These are phyloP conservation scores for Fennellomyces sp. DNA, from an alignment of 371 early-diverging fungal species.

Conservation along the genomic window DNA sequence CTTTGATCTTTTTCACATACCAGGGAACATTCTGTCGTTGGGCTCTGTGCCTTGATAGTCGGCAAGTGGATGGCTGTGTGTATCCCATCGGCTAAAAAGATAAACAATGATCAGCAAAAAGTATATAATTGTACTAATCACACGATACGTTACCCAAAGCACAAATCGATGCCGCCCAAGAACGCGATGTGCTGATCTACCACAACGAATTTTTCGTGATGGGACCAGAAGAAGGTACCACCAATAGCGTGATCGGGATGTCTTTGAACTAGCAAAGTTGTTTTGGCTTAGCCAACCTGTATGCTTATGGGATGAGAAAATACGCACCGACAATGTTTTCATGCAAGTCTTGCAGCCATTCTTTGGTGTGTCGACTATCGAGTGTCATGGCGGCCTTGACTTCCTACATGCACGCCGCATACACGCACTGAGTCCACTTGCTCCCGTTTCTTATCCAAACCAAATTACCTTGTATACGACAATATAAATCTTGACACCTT, in stretches of 20 bases:
- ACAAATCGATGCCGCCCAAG: slow-evolving; percentile 92
- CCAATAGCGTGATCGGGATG: slow-evolving; percentile 79
- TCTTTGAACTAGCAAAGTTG: slow-evolving; percentile 64
- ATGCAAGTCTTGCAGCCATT: slow-evolving; percentile 72
- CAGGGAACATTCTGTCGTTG: slow-evolving; percentile 40
- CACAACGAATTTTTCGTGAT: slow-evolving; percentile 69
- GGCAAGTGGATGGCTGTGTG: slow-evolving; percentile 78
- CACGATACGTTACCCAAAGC: slow-evolving; percentile 67
- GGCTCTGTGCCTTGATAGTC: slow-evolving; percentile 54
- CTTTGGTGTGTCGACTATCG: slow-evolving; percentile 84
- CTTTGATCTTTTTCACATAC: slow-evolving; percentile 23
- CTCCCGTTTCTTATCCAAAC: neutral
- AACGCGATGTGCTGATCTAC: slow-evolving; percentile 89
- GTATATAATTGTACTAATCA: slow-evolving; percentile 32
- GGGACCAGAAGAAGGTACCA: slow-evolving; percentile 85
- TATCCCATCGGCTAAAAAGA: slow-evolving; percentile 79
- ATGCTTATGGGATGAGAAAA: no score
- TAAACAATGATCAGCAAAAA: neutral
- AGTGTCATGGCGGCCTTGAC: slow-evolving; percentile 78
- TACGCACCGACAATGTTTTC: slow-evolving; percentile 72
- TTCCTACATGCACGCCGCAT: slow-evolving; percentile 52
- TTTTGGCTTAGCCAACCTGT: neutral
- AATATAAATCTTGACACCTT: slow-evolving; percentile 90
- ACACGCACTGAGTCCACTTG: neutral
- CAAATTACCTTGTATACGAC: slow-evolving; percentile 79